phyloP scores from a whole-genome alignment of 345 rosid genomes.

The Linum trigynum region DNA sequence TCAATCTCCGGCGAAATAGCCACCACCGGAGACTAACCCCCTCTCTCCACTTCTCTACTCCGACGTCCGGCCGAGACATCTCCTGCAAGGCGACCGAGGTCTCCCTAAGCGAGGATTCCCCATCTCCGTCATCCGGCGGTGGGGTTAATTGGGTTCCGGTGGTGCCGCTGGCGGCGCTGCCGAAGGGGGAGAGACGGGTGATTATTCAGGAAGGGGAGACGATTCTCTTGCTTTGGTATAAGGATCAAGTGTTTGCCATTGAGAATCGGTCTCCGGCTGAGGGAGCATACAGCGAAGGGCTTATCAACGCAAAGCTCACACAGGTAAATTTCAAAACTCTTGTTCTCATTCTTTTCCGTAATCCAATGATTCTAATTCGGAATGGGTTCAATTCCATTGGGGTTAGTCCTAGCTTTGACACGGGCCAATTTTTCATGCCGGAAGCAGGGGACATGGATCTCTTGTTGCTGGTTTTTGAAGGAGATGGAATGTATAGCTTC shows the following conservation, averaged over 20 bases:
- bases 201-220: constrained; percentile 76
- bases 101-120: constrained; percentile 30
- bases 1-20: constrained; percentile 16
- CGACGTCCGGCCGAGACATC: constrained; percentile 8
- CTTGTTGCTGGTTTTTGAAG: too few species aligned
- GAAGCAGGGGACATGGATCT: too few species aligned
- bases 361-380: too few species aligned
- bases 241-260: constrained; percentile 66
- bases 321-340: constrained; percentile 29
- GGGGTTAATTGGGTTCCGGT: constrained; percentile 70
- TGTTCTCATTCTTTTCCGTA: background rate
- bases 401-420: too few species aligned
- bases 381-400: too few species aligned
- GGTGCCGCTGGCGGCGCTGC: constrained; percentile 76
- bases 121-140: constrained; percentile 26
- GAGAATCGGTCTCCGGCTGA: constrained; percentile 92
- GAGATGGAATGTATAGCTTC: too few species aligned
- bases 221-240: constrained; percentile 82
- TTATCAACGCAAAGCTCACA: constrained; percentile 89
- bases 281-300: constrained; percentile 88
- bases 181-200: constrained; percentile 81
- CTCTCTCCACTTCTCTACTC: constrained; percentile 12
- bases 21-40: background rate
- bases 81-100: constrained; percentile 58
- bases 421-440: too few species aligned